Evolutionary conservation across 495 filamentous ascomycete species (phyloP).

Genomic region (Hypoxylon subgilvum): DNA sequence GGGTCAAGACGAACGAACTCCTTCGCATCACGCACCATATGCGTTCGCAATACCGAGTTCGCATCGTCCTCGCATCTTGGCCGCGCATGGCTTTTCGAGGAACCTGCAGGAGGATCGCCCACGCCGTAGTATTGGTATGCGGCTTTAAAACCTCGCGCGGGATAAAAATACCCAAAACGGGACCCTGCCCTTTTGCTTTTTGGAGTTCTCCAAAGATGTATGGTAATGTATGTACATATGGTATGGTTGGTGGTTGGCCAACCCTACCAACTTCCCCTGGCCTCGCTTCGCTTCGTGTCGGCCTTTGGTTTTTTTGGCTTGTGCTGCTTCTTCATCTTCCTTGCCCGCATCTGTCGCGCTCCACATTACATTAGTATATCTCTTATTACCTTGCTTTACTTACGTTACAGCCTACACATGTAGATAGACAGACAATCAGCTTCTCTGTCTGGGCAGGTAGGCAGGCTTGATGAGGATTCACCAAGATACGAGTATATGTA

Average conservation of each 20-base stretch:
- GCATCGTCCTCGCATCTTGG: too few relatives aligned
- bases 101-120: too few relatives aligned
- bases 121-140: neutral
- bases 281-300: slow-evolving; percentile 19
- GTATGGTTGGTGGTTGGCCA: neutral
- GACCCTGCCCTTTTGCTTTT: neutral
- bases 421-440: neutral
- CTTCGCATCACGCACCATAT: too few relatives aligned
- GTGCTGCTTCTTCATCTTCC: neutral
- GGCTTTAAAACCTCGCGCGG: neutral
- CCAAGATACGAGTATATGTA: neutral
- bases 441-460: too few relatives aligned
- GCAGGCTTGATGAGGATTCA: neutral
- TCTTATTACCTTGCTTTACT: neutral
- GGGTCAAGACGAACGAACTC: too few relatives aligned
- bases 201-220: too few relatives aligned
- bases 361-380: neutral
- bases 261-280: neutral
- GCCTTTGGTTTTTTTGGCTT: slow-evolving; percentile 4
- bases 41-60: too few relatives aligned
- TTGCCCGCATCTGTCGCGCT: neutral
- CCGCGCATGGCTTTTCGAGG: too few relatives aligned
- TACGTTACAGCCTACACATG: too few relatives aligned
- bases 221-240: too few relatives aligned
- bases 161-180: neutral